Base-by-base conservation (phyloP, 169 alveolate genomes). In the Eimeria zaria region DNA sequence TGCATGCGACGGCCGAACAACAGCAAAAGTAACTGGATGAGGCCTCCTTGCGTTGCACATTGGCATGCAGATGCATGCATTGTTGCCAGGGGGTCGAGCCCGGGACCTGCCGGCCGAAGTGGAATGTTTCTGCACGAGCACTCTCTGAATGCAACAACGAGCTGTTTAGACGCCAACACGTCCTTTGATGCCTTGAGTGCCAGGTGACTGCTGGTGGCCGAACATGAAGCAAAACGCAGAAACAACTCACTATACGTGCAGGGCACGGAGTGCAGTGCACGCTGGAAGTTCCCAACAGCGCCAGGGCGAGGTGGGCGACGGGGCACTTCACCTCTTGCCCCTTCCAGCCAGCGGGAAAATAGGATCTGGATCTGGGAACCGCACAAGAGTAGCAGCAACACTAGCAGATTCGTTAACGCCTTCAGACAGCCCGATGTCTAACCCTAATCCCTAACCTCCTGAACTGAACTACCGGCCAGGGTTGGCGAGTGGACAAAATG, bases 201-300 rank as follows among this genome's bases (percentile, higher is more conserved):
- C 9, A 69, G 78, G 58, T 12, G 58, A 8, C 62, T 76, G 41
- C 62, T 20, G 39, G 3, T 0, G 60, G 48, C 78, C 9, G 27
- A 11, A 69, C 78, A 33, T n/a, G 48, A 30, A 69, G 24, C 8
- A 48, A 30, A 69, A 27, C 48, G 27, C 48, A 69, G 48, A 16
- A 0, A 18, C 20, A 0, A 9, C 69, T 81, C 90, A 81, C 90
- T 12, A 81, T 51, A 30, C 90, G 64, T 9, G 90, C 74, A 81
- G 71, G 90, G 48, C 90, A 81, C 4, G 58, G 58, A 12, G 22
- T 48, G 71, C 90, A 81, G 48, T 81, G 64, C 53, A 81, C 41
- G 0, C n/a, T 33, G 16, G 90, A 81, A 27, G 90, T 81, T 24
- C 90, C 90, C 5, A n/a, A 5, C 41, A 1, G 74, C 12, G 30